Conservation (phyloP, 2,329 filamentous ascomycete genomes). For the Ascocoryne sarcoides region DNA sequence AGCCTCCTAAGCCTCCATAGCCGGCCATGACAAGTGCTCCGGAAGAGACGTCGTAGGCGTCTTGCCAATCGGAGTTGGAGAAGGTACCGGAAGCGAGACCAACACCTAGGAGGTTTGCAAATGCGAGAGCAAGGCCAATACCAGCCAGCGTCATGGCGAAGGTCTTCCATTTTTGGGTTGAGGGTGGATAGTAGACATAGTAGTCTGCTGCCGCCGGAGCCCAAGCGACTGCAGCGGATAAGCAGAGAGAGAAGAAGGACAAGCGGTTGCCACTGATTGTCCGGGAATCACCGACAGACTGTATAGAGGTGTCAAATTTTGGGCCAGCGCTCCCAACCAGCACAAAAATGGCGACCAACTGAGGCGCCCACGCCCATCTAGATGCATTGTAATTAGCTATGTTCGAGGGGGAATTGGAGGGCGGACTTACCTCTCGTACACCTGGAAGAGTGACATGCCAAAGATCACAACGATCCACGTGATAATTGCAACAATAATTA, state of each 20-base stretch:
- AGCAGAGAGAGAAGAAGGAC: conserved; percentile 43
- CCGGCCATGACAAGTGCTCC: conserved; percentile 19
- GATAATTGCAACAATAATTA: conserved; percentile 53
- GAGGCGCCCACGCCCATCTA: conserved; percentile 34
- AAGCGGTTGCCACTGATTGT: conserved; percentile 43
- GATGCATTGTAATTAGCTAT: not conserved
- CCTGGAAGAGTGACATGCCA: conserved; percentile 56
- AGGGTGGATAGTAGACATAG: conserved; percentile 16
- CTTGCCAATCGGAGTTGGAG: conserved; percentile 9
- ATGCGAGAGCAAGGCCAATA: conserved; percentile 8
- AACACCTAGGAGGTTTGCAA: conserved; percentile 12
- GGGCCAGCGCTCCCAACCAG: conserved; percentile 46
- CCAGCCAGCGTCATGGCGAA: conserved; percentile 12
- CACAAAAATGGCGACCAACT: conserved; percentile 46
- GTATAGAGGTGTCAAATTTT: conserved; percentile 42
- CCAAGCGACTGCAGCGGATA: conserved; percentile 11
- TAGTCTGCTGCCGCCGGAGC: conserved; percentile 13
- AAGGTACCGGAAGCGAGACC: conserved; percentile 12
- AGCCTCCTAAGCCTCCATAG: conserved; percentile 47
- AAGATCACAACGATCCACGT: conserved; percentile 56
- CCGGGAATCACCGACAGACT: conserved; percentile 38
- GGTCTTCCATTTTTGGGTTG: conserved; percentile 22
- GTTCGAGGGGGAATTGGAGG: not conserved
- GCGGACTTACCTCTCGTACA: conserved; percentile 47
- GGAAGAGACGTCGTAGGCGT: conserved; percentile 9